Conservation (phyloP, 495 filamentous ascomycete species). For the Astrothelium subdiscretum region DNA sequence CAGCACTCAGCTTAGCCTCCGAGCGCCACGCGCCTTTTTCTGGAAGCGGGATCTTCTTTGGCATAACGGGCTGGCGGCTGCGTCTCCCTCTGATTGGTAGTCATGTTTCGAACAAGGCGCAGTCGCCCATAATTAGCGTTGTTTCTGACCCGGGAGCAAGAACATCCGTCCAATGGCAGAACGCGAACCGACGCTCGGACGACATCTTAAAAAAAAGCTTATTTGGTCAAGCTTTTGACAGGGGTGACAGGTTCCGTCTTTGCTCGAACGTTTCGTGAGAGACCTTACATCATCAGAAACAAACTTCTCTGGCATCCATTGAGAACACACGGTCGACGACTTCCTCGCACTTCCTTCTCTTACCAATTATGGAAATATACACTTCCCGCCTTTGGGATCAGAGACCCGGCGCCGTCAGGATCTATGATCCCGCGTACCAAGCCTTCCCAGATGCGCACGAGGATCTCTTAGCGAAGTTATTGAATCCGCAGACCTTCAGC, state of each 20-base stretch:
- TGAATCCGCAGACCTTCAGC: too few relatives aligned
- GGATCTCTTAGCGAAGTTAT: too few relatives aligned
- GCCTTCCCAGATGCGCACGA: too few relatives aligned
- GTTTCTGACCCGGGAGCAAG: neutral
- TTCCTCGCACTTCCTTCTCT: neutral
- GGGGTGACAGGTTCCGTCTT: too few relatives aligned
- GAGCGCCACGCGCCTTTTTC: neutral
- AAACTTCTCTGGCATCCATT: neutral
- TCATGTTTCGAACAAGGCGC: neutral
- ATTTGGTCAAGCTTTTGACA: neutral
- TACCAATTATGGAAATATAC: too few relatives aligned
- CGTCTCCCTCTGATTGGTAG: neutral
- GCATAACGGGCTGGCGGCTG: neutral
- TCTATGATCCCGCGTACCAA: too few relatives aligned
- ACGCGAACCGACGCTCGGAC: neutral
- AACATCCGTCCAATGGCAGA: neutral
- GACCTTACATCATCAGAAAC: neutral
- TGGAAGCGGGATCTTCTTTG: neutral
- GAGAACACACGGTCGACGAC: neutral
- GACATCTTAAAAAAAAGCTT: conserved; percentile 1
- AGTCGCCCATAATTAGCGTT: neutral
- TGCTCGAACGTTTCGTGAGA: neutral
- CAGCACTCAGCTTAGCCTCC: neutral
- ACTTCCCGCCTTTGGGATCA: too few relatives aligned
- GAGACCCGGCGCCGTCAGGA: too few relatives aligned